Percentiles rank a stretch among this genome's conserved stretches.
These are phyloP conservation scores for Calamus simplicifolius DNA, from an alignment of 176 grass and related monocot species.

Conservation along the genomic window DNA sequence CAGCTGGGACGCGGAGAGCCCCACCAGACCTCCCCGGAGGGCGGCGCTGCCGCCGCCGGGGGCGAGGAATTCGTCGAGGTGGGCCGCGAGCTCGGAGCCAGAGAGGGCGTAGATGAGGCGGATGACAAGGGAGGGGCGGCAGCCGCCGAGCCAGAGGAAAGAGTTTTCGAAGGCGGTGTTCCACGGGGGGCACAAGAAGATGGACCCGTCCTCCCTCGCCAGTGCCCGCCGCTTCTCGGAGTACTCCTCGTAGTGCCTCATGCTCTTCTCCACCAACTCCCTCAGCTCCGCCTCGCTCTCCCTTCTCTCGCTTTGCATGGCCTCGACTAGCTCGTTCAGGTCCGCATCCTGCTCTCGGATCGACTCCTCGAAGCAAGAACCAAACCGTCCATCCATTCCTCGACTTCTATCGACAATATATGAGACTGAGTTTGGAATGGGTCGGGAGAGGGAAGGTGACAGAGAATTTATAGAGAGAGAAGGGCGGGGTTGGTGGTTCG, in stretches of 20 bases:
- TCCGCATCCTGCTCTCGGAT: not conserved
- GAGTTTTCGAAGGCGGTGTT: not conserved
- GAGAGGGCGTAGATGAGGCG: not conserved
- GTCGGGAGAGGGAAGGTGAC: no score
- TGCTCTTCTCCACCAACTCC: not conserved
- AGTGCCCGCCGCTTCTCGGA: not conserved
- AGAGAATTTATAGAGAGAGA: no score
- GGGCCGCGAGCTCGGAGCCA: not conserved
- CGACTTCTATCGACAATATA: no score
- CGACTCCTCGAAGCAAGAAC: not conserved
- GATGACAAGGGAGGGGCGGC: not conserved
- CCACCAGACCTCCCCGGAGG: not conserved
- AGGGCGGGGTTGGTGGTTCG: no score
- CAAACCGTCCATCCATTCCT: not conserved
- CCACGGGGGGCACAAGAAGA: not conserved
- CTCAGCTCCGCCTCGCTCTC: not conserved
- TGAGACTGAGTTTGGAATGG: no score
- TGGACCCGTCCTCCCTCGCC: not conserved
- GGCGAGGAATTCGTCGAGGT: conserved; percentile 29
- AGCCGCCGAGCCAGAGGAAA: not conserved
- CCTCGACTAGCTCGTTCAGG: not conserved
- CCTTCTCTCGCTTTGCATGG: not conserved
- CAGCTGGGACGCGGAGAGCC: conserved; percentile 43
- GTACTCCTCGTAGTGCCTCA: not conserved
- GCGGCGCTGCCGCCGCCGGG: not conserved